Evolutionary conservation across 345 rosid species (phyloP).

Genomic region (Eucalyptus tenuipes): DNA sequence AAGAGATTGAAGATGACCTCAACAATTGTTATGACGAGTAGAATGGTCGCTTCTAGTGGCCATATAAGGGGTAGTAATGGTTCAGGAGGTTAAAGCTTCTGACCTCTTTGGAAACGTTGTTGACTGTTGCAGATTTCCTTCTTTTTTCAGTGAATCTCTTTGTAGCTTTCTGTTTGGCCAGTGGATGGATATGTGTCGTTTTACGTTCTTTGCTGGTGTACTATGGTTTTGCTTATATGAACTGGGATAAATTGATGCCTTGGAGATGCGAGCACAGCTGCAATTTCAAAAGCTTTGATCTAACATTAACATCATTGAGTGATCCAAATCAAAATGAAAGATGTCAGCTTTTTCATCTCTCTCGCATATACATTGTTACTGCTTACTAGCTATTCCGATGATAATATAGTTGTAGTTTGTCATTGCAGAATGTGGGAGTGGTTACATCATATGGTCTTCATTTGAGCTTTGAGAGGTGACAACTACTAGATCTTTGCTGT

Average conservation of each 20-base stretch:
- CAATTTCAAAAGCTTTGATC: not conserved
- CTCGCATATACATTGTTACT: not conserved
- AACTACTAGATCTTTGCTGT: not conserved
- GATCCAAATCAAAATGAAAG: not conserved
- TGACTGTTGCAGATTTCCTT: too few species aligned
- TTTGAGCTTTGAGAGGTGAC: not conserved
- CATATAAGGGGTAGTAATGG: not conserved
- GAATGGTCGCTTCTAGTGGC: rapidly evolving
- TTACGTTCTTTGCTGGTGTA: not conserved
- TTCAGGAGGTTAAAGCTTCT: not conserved
- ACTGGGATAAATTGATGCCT: not conserved
- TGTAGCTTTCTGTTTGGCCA: not conserved
- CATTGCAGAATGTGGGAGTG: not conserved
- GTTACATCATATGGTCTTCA: not conserved
- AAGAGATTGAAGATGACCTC: not conserved
- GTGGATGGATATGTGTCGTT: not conserved
- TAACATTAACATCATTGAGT: not conserved
- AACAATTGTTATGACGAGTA: rapidly evolving
- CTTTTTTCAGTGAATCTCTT: not conserved
- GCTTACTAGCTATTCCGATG: not conserved
- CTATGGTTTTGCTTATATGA: not conserved
- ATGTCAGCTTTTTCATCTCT: not conserved
- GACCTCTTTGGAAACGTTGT: rapidly evolving
- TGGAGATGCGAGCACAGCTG: not conserved
- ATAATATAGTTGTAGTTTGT: not conserved